Base-by-base conservation (phyloP, 2,329 filamentous ascomycete genomes). In the Diaporthe sp. region DNA sequence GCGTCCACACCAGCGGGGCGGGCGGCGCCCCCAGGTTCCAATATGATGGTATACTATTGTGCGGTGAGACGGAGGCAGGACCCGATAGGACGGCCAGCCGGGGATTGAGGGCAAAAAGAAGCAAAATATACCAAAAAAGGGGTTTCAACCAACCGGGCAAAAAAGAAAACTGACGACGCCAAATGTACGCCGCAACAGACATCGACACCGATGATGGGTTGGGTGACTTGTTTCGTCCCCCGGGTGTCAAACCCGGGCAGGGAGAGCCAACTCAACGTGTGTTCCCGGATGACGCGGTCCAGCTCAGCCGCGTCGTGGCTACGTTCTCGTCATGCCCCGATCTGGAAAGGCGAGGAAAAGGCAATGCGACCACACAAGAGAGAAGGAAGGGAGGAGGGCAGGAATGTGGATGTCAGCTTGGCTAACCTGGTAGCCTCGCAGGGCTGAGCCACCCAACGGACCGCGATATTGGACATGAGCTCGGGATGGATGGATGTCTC, bases 371-470 rank as follows among this genome's bases (percentile, higher is more conserved):
- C 63, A 66, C 17, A 39, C 32, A 50, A 32, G 10, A 66, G 19
- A 22, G 35, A 44, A 27, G 58, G n/a, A 35, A n/a, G 30, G 25
- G 55, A n/a, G 30, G 59, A 44, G 32, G 37, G 25, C 22, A 56
- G 30, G 42, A 47, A 56, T 53, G 42, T 72, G 70, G 30, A 39
- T 63, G 44, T 51, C 44, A 55, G 56, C 22, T 68, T 50, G 32
- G 32, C 44, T 30, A 30, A 35, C 44, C 44, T 53, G 32, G 70
- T 65, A 72, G 73, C 69, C 73, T 72, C 71, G 73, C 73, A 74
- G 59, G 73, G 73, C 73, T 72, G 69, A 74, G 68, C 73, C 73
- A 68, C 59, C 30, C 35, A 51, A 44, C 27, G 50, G 50, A 37
- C 66, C 35, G 42, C 44, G 44, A 66, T 66, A 66, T 66, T 66